Percentiles rank a stretch among this genome's conserved stretches.
Conservation (phyloP, 306 rosid genomes). For the Quercus ilex region DNA sequence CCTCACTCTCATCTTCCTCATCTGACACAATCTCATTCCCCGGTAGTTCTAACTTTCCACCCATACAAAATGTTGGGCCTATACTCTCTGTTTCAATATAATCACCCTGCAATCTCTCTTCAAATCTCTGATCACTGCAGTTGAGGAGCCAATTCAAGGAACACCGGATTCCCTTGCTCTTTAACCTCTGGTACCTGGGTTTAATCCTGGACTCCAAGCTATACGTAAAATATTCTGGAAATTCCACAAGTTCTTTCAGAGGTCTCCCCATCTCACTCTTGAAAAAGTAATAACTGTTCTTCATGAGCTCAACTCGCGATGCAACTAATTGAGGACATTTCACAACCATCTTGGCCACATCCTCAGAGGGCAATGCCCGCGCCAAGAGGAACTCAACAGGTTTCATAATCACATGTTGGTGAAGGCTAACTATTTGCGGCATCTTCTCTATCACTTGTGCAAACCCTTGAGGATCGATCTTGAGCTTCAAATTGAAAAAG, state of each 20-base stretch:
- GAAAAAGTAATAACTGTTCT: slow-evolving; percentile 73
- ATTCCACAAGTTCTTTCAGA: slow-evolving; percentile 69
- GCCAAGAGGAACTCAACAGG: slow-evolving; percentile 75
- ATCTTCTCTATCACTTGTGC: slow-evolving; percentile 76
- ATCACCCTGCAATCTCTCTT: slow-evolving; percentile 83
- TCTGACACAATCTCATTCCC: slow-evolving; percentile 68
- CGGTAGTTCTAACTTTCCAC: slow-evolving; percentile 82
- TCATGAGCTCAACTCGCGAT: slow-evolving; percentile 70
- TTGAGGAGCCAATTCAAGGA: slow-evolving; percentile 87
- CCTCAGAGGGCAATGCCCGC: slow-evolving; percentile 45
- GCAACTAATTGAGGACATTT: slow-evolving; percentile 81
- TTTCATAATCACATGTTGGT: slow-evolving; percentile 78
- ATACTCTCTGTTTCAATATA: slow-evolving; percentile 71
- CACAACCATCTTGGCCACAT: slow-evolving; percentile 71
- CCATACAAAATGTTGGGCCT: slow-evolving; percentile 78
- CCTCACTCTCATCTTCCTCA: slow-evolving; percentile 78
- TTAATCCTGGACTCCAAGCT: slow-evolving; percentile 93
- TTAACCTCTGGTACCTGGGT: slow-evolving; percentile 69
- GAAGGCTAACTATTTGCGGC: slow-evolving; percentile 91
- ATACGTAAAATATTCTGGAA: slow-evolving; percentile 88
- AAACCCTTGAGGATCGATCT: slow-evolving; percentile 82
- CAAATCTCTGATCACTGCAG: slow-evolving; percentile 91
- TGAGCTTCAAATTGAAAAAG: slow-evolving; percentile 84
- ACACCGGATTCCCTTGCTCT: slow-evolving; percentile 69
- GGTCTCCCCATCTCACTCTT: slow-evolving; percentile 92